A percentile compares a stretch with the other conserved stretches of the same genome.
Conservation (phyloP, 176 grass and related monocot genomes). For the Bromus sterilis region DNA sequence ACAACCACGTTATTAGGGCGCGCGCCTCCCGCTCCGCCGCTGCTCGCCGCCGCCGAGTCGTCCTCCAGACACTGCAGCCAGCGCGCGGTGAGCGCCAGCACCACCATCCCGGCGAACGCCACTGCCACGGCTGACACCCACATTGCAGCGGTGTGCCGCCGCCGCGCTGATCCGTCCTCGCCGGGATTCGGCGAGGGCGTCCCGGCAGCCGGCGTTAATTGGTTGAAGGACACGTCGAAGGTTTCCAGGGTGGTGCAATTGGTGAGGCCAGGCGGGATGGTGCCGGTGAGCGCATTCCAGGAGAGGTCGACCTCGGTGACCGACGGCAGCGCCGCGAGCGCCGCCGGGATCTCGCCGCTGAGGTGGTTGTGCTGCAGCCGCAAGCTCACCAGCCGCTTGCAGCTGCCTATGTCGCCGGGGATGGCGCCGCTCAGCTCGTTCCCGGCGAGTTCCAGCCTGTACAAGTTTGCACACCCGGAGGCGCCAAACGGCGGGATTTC, state of each 20-base stretch:
- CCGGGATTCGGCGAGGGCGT: not conserved
- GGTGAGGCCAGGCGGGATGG: conserved; percentile 48
- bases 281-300: conserved; percentile 60
- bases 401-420: conserved; percentile 44
- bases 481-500: conserved; percentile 48
- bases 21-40: not conserved
- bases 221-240: conserved; percentile 82
- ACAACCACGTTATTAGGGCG: not conserved
- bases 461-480: conserved; percentile 57
- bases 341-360: conserved; percentile 52
- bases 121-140: conserved; percentile 59
- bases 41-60: not conserved
- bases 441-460: conserved; percentile 65
- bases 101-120: conserved; percentile 48
- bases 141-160: conserved; percentile 24
- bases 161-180: not conserved
- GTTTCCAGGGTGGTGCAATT: conserved; percentile 83
- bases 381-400: conserved; percentile 63
- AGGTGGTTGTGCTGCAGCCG: conserved; percentile 64
- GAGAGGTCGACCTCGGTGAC: conserved; percentile 89
- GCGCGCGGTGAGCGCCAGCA: conserved; percentile 52
- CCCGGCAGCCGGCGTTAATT: conserved; percentile 19
- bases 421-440: conserved; percentile 57
- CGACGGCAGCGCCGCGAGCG: conserved; percentile 59
- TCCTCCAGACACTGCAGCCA: conserved; percentile 46